Evolutionary conservation across 345 rosid genomes (phyloP).

Genomic region (Hibiscus trionum): DNA sequence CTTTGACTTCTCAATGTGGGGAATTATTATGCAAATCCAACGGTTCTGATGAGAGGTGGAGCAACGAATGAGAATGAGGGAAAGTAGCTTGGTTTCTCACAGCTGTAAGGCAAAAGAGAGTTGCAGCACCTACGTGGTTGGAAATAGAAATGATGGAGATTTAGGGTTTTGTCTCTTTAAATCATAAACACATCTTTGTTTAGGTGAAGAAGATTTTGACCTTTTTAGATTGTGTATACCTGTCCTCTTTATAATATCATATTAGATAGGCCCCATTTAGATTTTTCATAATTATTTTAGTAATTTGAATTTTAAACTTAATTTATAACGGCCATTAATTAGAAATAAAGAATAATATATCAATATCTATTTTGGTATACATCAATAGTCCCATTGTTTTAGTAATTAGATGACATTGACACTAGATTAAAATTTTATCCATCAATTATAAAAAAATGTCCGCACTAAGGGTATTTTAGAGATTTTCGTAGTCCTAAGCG

Average conservation of each 20-base stretch:
- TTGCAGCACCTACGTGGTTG: conserved; percentile 23
- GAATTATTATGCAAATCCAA: background rate
- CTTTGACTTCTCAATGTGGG: background rate
- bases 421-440: no score
- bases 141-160: conserved; percentile 13
- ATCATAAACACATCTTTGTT: conserved; percentile 4
- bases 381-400: no score
- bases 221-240: background rate
- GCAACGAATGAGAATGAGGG: background rate
- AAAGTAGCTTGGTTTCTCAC: background rate
- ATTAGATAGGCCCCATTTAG: conserved; percentile 19
- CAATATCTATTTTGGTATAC: no score
- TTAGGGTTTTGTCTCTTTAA: conserved; percentile 15
- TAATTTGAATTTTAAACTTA: conserved; percentile 22
- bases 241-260: conserved; percentile 3
- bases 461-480: no score
- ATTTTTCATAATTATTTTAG: conserved; percentile 8
- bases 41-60: conserved; percentile 6
- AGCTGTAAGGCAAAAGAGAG: conserved; percentile 24
- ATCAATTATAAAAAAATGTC: no score
- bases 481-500: no score
- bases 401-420: no score
- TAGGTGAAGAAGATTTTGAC: conserved; percentile 28
- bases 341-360: no score
- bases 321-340: background rate